phyloP scores from a whole-genome alignment of 2,329 filamentous ascomycete species.

The Dactylellina sp. region DNA sequence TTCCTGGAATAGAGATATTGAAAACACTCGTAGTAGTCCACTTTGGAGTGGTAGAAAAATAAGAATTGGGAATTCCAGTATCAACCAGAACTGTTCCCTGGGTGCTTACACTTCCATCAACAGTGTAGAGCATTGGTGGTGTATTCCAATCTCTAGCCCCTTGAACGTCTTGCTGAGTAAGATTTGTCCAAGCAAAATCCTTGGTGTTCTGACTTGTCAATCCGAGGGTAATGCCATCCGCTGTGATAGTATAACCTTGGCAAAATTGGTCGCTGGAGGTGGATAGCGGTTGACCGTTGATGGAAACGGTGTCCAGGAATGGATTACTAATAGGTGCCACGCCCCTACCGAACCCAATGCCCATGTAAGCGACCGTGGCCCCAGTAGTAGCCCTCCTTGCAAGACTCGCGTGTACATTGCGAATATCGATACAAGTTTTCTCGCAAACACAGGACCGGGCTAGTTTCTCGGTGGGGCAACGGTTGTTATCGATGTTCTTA shows the following conservation, averaged over 20 bases:
- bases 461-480: constrained; percentile 24
- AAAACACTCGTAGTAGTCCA: constrained; percentile 3
- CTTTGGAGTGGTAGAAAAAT: constrained; percentile 7
- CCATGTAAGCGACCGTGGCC: constrained; percentile 33
- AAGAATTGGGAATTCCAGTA: constrained; percentile 40
- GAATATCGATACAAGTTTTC: neutral
- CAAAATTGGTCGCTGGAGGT: constrained; percentile 11
- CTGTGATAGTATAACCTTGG: constrained; percentile 42
- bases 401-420: neutral
- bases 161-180: constrained; percentile 13
- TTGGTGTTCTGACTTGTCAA: constrained; percentile 16
- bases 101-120: neutral
- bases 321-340: constrained; percentile 25
- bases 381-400: neutral
- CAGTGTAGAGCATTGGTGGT: constrained; percentile 22
- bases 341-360: constrained; percentile 47
- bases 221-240: constrained; percentile 30
- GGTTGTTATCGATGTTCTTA: constrained; percentile 7
- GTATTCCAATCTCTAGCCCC: constrained; percentile 36
- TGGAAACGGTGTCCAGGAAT: constrained; percentile 35
- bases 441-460: constrained; percentile 16
- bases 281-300: constrained; percentile 22
- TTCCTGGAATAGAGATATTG: constrained; percentile 26
- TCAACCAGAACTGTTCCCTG: constrained; percentile 37
- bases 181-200: constrained; percentile 22